A percentile compares a stretch with the other conserved stretches of the same genome.
Evolutionary conservation across 1,284 basidiomycete genomes (phyloP).

Genomic region (Afroboletus lepidellus): DNA sequence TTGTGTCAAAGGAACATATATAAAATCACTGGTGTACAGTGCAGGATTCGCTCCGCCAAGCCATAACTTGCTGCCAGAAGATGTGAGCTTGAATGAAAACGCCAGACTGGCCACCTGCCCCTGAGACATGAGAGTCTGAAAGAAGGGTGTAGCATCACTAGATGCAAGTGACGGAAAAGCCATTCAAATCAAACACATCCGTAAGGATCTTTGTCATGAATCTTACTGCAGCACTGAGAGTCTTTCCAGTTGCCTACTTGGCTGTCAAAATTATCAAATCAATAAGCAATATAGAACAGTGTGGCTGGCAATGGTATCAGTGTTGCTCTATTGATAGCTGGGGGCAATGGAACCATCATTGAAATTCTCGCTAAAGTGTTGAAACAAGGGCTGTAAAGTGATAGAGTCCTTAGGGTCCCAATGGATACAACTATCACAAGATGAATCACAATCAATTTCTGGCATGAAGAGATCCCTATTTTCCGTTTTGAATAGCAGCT

Average conservation of each 20-base stretch:
- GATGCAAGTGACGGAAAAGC: slow-evolving; percentile 41
- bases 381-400: slow-evolving; percentile 25
- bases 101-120: no score
- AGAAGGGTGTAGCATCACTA: slow-evolving; percentile 40
- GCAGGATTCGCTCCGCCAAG: background rate
- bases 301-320: slow-evolving; percentile 29
- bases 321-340: slow-evolving; percentile 36
- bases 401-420: slow-evolving; percentile 35
- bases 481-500: no score
- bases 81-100: background rate
- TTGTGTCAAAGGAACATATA: background rate
- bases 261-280: no score
- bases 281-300: slow-evolving; percentile 28
- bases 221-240: slow-evolving; percentile 42
- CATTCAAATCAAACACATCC: slow-evolving; percentile 52
- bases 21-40: background rate
- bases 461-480: slow-evolving; percentile 41
- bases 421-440: slow-evolving; percentile 36
- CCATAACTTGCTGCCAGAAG: background rate
- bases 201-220: no score
- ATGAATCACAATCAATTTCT: slow-evolving; percentile 34
- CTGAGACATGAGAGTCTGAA: slow-evolving; percentile 44
- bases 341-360: slow-evolving; percentile 33
- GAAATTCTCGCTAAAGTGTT: slow-evolving; percentile 30
- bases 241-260: slow-evolving; percentile 37